These are phyloP conservation scores for Botryotinia calthae DNA, from an alignment of 2,329 filamentous ascomycete species.

Conservation along the genomic window DNA sequence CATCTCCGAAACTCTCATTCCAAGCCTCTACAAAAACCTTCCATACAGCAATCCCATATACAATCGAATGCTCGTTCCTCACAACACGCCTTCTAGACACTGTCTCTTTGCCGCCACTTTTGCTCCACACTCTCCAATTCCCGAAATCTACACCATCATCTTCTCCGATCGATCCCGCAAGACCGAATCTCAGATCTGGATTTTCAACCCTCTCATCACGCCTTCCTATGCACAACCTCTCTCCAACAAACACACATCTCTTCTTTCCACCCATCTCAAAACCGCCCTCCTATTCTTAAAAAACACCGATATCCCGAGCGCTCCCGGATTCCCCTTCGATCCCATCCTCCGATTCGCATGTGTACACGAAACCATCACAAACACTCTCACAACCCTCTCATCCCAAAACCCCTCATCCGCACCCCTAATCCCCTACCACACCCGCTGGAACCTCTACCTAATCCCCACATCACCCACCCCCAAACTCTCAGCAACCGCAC, in stretches of 20 bases:
- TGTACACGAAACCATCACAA: slow-evolving; percentile 27
- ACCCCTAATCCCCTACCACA: slow-evolving; percentile 20
- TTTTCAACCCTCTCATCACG: slow-evolving; percentile 33
- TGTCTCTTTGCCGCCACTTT: slow-evolving; percentile 38
- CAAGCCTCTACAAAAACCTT: slow-evolving; percentile 29
- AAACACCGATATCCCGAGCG: slow-evolving; percentile 27
- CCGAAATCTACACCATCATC: slow-evolving; percentile 32
- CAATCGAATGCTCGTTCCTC: slow-evolving; percentile 35
- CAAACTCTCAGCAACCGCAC: not conserved
- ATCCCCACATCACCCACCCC: not conserved
- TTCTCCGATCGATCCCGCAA: slow-evolving; percentile 37
- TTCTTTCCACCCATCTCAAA: slow-evolving; percentile 25
- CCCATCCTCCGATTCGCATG: slow-evolving; percentile 31
- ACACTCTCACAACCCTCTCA: slow-evolving; percentile 21
- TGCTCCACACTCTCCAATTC: slow-evolving; percentile 14
- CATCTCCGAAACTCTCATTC: slow-evolving; percentile 29
- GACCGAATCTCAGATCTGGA: slow-evolving; percentile 36
- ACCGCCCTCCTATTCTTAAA: slow-evolving; percentile 29
- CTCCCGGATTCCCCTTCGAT: slow-evolving; percentile 37
- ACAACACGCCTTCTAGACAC: slow-evolving; percentile 32
- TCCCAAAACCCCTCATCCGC: slow-evolving; percentile 18
- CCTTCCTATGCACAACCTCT: slow-evolving; percentile 20
- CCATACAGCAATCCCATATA: slow-evolving; percentile 35
- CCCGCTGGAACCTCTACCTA: slow-evolving; percentile 6
- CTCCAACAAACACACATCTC: slow-evolving; percentile 1